Base-by-base conservation (phyloP, 768 basidiomycete species). In the Lepiota venenata region DNA sequence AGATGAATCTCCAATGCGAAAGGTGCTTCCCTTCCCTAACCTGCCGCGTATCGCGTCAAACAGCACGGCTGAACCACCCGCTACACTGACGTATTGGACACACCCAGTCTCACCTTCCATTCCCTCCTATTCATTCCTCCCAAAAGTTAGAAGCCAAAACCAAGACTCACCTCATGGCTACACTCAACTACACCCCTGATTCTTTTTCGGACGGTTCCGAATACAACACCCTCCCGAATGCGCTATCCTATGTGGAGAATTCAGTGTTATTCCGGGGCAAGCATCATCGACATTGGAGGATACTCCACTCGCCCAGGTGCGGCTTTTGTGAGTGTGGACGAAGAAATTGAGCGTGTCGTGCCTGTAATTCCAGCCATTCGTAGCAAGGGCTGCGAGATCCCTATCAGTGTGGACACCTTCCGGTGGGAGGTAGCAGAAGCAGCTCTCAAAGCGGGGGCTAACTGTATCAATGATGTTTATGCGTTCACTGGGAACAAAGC, bases 401-500 rank as follows among this genome's bases (percentile, higher is more conserved):
- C 84, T 2, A 85, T 95, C 63, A 92, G 89, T 60, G 72, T 97
- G 36, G 93, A 97, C 67, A 97, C 93, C 0, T 95, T 91, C 75
- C 85, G 93, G n/a, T 77, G 83, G 36, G 73, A 80, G 5, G 94
- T 98, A 0, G 93, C 93, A 0, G 74, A 78, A 46, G 81, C 79
- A 1, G 87, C 91, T 2, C 71, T 98, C 7, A 68, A 71, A 10
- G 91, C 90, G 0, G 96, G 97, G 0, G 96, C 92, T 8, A 91
- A 87, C 61, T 89, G 91, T 64, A 88, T 98, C 74, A 98, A 98
- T 68, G 97, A 98, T 61, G 93, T 98, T 1, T 79, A 86, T 60
- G 85, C 85, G 0, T 88, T 92, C 53, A 80, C 85, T 0, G 94
- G 94, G 0, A 76, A 78, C 0, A 76, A 80, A 11, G 69, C 64